Evolutionary conservation across 2,329 filamentous ascomycete species (phyloP).

Genomic region (Incumbomyces delicatus): DNA sequence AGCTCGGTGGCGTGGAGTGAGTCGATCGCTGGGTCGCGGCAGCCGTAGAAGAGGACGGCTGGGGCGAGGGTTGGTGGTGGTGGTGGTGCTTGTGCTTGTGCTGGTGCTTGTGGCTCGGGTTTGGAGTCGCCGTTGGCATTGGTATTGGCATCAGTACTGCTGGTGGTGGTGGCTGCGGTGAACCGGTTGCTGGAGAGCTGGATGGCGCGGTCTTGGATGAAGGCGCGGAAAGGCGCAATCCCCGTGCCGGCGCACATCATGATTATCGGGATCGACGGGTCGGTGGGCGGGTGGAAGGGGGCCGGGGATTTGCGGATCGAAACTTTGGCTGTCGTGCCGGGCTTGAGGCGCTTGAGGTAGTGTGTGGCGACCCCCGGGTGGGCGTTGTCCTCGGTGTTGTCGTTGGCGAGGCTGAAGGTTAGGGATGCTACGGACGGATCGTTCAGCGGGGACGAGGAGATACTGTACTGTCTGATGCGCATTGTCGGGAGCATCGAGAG

Average conservation of each 20-base stretch:
- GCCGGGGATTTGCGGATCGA: conserved; percentile 27
- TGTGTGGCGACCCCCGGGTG: conserved; percentile 53
- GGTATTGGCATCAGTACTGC: conserved; percentile 2
- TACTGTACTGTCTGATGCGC: conserved; percentile 69
- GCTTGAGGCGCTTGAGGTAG: conserved; percentile 44
- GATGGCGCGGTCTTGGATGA: conserved; percentile 51
- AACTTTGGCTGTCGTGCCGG: conserved; percentile 26
- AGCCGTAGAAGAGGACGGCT: conserved; percentile 29
- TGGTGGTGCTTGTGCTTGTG: too few relatives aligned
- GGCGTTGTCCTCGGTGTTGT: conserved; percentile 21
- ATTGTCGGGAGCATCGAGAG: conserved; percentile 65
- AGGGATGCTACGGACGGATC: conserved; percentile 50
- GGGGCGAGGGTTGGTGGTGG: conserved; percentile 20
- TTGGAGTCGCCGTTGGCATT: too few relatives aligned
- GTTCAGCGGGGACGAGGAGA: conserved; percentile 62
- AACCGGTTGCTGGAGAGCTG: conserved; percentile 5
- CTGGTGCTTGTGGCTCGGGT: too few relatives aligned
- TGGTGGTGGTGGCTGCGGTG: conserved; percentile 19
- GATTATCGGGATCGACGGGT: conserved; percentile 29
- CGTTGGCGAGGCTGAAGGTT: conserved; percentile 58
- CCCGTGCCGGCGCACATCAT: conserved; percentile 39
- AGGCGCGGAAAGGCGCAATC: conserved; percentile 54
- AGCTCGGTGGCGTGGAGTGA: conserved; percentile 29
- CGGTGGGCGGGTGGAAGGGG: conserved; percentile 28
- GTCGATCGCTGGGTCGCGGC: conserved; percentile 27